Evolutionary conservation across 345 rosid genomes (phyloP).

Genomic region (Brassica juncea): DNA sequence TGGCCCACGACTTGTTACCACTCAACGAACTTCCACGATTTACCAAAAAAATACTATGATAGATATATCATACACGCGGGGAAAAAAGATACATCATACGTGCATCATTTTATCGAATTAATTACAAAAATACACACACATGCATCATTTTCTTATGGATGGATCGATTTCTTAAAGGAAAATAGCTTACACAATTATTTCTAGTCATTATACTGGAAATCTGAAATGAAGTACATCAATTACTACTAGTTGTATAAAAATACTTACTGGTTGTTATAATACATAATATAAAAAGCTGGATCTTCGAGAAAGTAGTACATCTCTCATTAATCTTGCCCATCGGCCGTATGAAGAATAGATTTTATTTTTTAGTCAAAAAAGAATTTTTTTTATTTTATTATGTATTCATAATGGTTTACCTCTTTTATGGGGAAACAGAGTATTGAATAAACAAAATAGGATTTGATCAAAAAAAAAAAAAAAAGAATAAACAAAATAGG

Average conservation of each 20-base stretch:
- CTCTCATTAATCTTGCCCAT: constrained; percentile 33
- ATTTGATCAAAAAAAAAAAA: too few species aligned
- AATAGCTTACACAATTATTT: neutral
- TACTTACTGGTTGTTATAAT: neutral
- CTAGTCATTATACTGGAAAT: neutral
- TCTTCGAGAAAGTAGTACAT: constrained; percentile 14
- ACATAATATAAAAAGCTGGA: constrained; percentile 4
- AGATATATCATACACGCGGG: neutral
- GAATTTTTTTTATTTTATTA: neutral
- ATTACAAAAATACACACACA: too few species aligned
- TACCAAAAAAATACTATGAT: constrained; percentile 10
- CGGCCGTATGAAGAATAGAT: neutral
- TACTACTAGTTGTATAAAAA: neutral
- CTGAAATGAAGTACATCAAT: neutral
- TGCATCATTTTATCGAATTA: neutral
- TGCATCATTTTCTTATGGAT: neutral
- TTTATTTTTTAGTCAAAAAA: too few species aligned
- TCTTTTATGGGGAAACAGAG: constrained; percentile 35
- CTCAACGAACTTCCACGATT: constrained; percentile 25
- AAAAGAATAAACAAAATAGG: constrained; percentile 26
- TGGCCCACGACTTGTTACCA: constrained; percentile 40
- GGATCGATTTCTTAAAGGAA: neutral
- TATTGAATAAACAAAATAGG: constrained; percentile 28
- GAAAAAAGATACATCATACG: neutral
- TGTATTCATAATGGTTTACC: constrained; percentile 3